Percentiles rank a stretch among this genome's conserved stretches.
These are phyloP conservation scores for Puccinia horiana DNA, from an alignment of 1,284 basidiomycete species.

Conservation along the genomic window DNA sequence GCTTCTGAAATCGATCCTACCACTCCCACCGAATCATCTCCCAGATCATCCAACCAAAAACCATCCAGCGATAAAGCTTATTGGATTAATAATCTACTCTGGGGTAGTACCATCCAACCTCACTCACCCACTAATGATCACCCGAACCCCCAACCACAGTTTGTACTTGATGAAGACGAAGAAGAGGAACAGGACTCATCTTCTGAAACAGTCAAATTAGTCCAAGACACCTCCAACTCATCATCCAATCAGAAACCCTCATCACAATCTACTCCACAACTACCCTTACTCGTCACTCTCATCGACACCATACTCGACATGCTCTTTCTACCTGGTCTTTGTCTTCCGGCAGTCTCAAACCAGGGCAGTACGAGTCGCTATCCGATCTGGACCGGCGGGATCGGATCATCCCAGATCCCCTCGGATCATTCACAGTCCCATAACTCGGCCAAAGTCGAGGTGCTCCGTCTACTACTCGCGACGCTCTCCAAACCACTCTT, in stretches of 20 bases:
- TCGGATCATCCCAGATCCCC: slow-evolving; percentile 32
- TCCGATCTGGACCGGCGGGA: slow-evolving; percentile 45
- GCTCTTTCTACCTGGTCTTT: slow-evolving; percentile 46
- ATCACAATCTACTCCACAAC: not conserved
- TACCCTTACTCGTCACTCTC: slow-evolving; percentile 24
- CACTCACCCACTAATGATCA: not conserved
- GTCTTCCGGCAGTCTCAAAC: slow-evolving; percentile 13
- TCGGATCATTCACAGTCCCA: slow-evolving; percentile 34
- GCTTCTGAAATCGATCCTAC: slow-evolving; percentile 11
- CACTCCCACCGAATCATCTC: not conserved
- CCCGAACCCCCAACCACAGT: slow-evolving; percentile 25
- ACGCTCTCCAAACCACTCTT: slow-evolving; percentile 46
- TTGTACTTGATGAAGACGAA: slow-evolving; percentile 47
- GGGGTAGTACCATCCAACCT: slow-evolving; percentile 15
- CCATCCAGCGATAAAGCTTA: slow-evolving; percentile 4
- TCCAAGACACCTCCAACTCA: slow-evolving; percentile 1
- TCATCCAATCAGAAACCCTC: not conserved
- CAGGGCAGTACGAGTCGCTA: slow-evolving; percentile 1
- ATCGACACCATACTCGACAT: slow-evolving; percentile 42
- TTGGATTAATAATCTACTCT: slow-evolving; percentile 42
- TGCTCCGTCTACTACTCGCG: slow-evolving; percentile 30
- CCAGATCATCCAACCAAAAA: slow-evolving; percentile 8
- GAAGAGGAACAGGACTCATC: slow-evolving; percentile 26
- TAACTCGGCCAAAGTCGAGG: slow-evolving; percentile 44
- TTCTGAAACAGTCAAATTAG: slow-evolving; percentile 8